Evolutionary conservation across 108 stramenopile species (phyloP).

Genomic region (Poteriospumella lacustris): DNA sequence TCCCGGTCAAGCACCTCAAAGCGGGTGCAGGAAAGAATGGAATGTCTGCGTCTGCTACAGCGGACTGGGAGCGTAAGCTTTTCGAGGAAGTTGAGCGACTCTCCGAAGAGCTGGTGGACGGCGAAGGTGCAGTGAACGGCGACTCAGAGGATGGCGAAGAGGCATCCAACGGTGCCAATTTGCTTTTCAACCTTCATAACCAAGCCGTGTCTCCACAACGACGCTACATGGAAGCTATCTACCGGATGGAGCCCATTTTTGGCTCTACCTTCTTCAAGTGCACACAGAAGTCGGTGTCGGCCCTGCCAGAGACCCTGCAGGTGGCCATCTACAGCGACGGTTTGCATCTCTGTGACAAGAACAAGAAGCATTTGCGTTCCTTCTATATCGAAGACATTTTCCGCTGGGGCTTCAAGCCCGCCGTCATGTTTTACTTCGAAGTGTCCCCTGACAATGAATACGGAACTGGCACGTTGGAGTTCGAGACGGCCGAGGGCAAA

Average conservation of each 20-base stretch:
- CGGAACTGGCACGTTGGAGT: neutral
- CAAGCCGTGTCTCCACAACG: neutral
- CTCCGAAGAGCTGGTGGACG: too few relatives aligned
- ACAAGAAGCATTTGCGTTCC: neutral
- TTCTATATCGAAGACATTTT: slow-evolving; percentile 18
- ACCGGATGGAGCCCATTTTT: neutral
- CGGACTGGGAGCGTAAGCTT: neutral
- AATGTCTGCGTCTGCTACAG: neutral
- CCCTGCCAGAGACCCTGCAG: neutral
- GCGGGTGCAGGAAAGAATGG: neutral
- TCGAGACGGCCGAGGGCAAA: slow-evolving; percentile 16
- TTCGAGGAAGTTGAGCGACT: neutral
- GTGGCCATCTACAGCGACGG: slow-evolving; percentile 10
- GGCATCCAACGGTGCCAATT: too few relatives aligned
- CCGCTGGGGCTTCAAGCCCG: slow-evolving; percentile 22
- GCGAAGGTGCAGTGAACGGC: too few relatives aligned
- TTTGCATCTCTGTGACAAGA: slow-evolving; percentile 2
- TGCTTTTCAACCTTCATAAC: neutral
- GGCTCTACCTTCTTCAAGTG: neutral
- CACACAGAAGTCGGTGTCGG: neutral
- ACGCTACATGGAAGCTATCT: neutral
- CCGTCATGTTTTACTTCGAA: neutral
- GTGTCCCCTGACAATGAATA: neutral
- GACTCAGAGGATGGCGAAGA: too few relatives aligned
- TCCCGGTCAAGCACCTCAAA: neutral